Evolutionary conservation across 352 stramenopile species (phyloP), one percentile per base, ranked within the genome.

Genomic region (Phytopythium montanum): DNA sequence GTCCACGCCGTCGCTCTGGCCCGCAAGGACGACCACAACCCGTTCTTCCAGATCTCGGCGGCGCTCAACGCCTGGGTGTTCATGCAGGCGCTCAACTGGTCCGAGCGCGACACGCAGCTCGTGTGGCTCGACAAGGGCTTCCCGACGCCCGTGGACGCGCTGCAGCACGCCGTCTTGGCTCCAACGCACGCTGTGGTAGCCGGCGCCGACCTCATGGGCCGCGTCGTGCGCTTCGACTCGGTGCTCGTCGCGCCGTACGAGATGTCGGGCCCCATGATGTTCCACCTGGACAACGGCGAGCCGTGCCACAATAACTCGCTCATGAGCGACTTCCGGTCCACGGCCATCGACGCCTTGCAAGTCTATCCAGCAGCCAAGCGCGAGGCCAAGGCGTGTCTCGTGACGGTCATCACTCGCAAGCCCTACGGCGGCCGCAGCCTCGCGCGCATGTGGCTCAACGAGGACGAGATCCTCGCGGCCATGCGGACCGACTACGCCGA

Each of bases 381-480:
- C 7, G 38, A 65, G 44, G 60, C 9, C 56, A 62, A 1, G 59
- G 54, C 50, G 7, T 72, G 74, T 53, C 39, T 71, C n/a, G 65
- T 90, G 46, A 92, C 81, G 0, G 65, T 90, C 29, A 85, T 92
- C 41, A 78, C 77, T 18, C 73, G 81, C 29, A 60, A 75, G 0
- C 61, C 78, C 10, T 87, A 87, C 58, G 50, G 38, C 2, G 82
- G 82, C 2, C 77, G 82, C 18, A 61, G 38, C 12, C 28, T 92
- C 19, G 65, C 82, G 57, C 82, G 82, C 44, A 68, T 87, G 26
- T 92, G 82, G 82, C 25, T 72, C 18, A 92, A 90, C 51, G 79
- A 89, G 45, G 68, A 85, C 54, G 77, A 85, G 54, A 60, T 89
- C 1, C 54, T 86, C 39, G 31, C 34, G 10, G 59, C 59, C 18